phyloP scores from a whole-genome alignment of 371 early-diverging fungal genomes.

The Rhizopus stolonifer region DNA sequence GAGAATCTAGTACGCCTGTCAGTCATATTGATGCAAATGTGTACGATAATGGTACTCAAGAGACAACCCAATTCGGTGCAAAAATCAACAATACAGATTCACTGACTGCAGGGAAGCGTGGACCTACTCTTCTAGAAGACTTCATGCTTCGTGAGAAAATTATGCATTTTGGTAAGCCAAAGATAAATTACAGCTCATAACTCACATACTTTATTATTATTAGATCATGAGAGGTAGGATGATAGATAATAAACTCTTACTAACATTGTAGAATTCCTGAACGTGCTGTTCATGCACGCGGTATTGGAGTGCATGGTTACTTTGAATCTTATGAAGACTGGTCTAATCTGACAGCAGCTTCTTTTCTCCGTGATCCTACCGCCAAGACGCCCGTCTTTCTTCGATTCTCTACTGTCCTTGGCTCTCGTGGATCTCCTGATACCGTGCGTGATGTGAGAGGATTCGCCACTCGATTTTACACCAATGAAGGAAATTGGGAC shows the following conservation, averaged over 20 bases:
- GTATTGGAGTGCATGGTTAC: slow-evolving; percentile 55
- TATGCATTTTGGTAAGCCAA: slow-evolving; percentile 53
- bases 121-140: slow-evolving; percentile 51
- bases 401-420: slow-evolving; percentile 60
- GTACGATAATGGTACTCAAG: slow-evolving; percentile 17
- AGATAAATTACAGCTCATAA: too few relatives aligned
- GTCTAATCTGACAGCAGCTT: slow-evolving; percentile 47
- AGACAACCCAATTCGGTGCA: slow-evolving; percentile 28
- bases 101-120: slow-evolving; percentile 44
- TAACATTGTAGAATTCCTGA: slow-evolving; percentile 46
- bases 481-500: slow-evolving; percentile 59
- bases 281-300: slow-evolving; percentile 57
- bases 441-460: slow-evolving; percentile 60
- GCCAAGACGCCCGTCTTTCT: slow-evolving; percentile 56
- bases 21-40: not conserved
- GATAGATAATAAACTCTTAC: not conserved
- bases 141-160: slow-evolving; percentile 51
- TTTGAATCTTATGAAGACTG: slow-evolving; percentile 47
- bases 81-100: slow-evolving; percentile 34
- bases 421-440: slow-evolving; percentile 49
- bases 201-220: not conserved
- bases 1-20: not conserved
- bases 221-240: slow-evolving; percentile 35
- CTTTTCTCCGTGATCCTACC: slow-evolving; percentile 33
- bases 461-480: slow-evolving; percentile 63